Evolutionary conservation across 2,329 filamentous ascomycete genomes (phyloP).

Genomic region (Colletotrichum viniferum): DNA sequence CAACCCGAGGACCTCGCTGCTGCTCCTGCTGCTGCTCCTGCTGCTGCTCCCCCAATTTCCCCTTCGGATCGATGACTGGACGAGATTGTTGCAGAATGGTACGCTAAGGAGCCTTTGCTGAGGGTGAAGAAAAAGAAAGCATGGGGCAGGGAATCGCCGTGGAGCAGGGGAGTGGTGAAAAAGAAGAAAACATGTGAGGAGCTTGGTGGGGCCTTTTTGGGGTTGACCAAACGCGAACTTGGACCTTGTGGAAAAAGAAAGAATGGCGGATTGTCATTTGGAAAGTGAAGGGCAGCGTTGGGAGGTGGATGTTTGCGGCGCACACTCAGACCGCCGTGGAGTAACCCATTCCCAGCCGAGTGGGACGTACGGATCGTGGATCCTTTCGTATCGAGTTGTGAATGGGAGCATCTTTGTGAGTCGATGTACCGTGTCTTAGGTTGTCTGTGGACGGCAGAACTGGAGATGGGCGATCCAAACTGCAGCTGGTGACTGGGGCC

Average conservation of each 20-base stretch:
- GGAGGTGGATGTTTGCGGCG: neutral
- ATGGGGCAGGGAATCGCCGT: neutral
- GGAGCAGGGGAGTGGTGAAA: neutral
- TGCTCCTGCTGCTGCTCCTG: neutral
- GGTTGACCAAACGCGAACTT: neutral
- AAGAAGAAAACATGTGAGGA: constrained; percentile 9
- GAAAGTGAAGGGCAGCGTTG: neutral
- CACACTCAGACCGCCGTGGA: neutral
- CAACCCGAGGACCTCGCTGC: neutral
- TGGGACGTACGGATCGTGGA: neutral
- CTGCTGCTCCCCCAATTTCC: neutral
- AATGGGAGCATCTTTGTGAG: neutral
- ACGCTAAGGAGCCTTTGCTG: constrained; percentile 6
- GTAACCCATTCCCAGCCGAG: neutral
- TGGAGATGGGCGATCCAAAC: neutral
- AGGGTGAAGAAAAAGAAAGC: constrained; percentile 1
- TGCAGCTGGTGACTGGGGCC: neutral
- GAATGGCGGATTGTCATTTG: neutral
- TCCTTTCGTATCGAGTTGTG: neutral
- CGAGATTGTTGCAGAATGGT: constrained; percentile 17
- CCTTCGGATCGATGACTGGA: neutral
- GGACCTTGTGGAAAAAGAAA: constrained; percentile 1
- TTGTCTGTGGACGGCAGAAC: neutral
- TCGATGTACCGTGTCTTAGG: neutral
- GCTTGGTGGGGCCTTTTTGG: neutral